Conservation (phyloP, 257 asterid species). For the Nicotiana tomentosiformis region DNA sequence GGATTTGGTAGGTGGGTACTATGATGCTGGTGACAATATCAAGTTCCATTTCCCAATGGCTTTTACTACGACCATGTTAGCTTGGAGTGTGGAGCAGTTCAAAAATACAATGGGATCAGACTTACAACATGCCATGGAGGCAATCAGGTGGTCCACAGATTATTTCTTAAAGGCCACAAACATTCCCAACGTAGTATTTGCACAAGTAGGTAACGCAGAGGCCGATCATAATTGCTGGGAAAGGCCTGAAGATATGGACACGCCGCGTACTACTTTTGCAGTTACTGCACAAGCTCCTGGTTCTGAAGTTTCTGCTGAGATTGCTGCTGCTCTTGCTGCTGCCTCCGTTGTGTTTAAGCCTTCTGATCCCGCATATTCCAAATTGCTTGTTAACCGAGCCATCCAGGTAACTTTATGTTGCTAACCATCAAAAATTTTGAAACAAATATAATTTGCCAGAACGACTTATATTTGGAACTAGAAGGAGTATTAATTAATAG, state of each 20-base stretch:
- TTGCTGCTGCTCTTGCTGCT: constrained; percentile 82
- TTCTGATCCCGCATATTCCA: constrained; percentile 47
- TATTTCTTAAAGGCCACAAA: constrained; percentile 69
- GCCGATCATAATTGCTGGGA: constrained; percentile 80
- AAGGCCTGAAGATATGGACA: constrained; percentile 92
- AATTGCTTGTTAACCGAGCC: constrained; percentile 44
- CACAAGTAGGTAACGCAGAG: constrained; percentile 73
- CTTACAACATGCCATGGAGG: constrained; percentile 31
- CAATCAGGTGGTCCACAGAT: constrained; percentile 83
- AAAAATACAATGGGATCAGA: constrained; percentile 54
- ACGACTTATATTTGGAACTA: neutral
- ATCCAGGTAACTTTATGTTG: constrained; percentile 20
- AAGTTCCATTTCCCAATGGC: constrained; percentile 89
- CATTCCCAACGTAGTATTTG: constrained; percentile 58
- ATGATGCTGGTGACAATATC: constrained; percentile 93
- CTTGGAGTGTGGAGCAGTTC: constrained; percentile 68
- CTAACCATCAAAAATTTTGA: neutral
- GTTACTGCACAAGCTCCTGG: constrained; percentile 67
- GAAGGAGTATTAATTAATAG: neutral
- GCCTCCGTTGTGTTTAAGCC: constrained; percentile 66
- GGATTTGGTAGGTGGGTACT: constrained; percentile 80
- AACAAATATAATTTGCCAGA: neutral
- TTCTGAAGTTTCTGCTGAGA: constrained; percentile 86
- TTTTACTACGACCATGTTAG: constrained; percentile 69
- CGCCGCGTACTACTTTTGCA: constrained; percentile 44